Evolutionary conservation across 345 rosid species (phyloP).

Genomic region (Hirschfeldia incana): DNA sequence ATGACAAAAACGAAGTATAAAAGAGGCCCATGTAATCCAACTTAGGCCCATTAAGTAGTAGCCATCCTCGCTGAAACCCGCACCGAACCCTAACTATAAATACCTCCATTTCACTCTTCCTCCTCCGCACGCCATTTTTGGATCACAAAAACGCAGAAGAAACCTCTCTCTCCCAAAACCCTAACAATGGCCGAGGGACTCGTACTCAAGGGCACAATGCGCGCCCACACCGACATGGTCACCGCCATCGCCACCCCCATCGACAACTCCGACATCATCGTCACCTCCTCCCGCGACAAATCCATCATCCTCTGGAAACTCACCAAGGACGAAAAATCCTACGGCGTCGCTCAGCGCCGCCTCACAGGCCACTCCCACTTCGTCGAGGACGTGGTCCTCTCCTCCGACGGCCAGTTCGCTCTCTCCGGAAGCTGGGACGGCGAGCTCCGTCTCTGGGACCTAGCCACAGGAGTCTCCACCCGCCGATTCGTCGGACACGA

Average conservation of each 20-base stretch:
- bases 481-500: background rate
- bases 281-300: background rate
- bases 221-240: constrained; percentile 8
- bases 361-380: background rate
- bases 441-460: constrained; percentile 1
- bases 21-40: background rate
- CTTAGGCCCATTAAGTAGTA: background rate
- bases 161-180: background rate
- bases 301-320: background rate
- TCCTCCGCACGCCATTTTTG: background rate
- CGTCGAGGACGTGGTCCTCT: background rate
- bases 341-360: background rate
- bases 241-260: background rate
- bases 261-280: constrained; percentile 2
- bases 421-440: constrained; percentile 2
- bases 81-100: background rate
- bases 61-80: background rate
- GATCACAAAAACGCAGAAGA: background rate
- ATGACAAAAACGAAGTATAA: background rate
- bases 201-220: background rate
- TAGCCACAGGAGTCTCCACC: background rate
- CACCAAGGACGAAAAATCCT: background rate
- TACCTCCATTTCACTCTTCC: background rate
- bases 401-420: background rate
- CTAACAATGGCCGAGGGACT: background rate